Evolutionary conservation across 306 rosid genomes (phyloP).

Genomic region (Trichosanthes cucumerina): DNA sequence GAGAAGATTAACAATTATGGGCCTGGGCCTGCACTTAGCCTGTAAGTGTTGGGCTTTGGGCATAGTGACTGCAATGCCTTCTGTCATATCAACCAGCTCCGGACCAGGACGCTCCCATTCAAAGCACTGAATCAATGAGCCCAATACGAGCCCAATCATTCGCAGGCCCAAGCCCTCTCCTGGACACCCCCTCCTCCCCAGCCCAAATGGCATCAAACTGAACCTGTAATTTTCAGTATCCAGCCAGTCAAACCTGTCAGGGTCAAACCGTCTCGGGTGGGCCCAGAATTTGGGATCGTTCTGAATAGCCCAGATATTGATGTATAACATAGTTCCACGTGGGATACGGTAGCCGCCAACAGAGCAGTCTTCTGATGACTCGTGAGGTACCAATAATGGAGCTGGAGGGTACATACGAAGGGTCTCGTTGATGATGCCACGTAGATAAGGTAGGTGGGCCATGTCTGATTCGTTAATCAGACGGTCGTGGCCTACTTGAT

Average conservation of each 20-base stretch:
- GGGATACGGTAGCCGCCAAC: slow-evolving; percentile 23
- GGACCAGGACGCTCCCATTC: slow-evolving; percentile 13
- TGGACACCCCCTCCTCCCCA: slow-evolving; percentile 15
- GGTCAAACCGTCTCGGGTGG: slow-evolving; percentile 19
- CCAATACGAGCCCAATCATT: slow-evolving; percentile 3
- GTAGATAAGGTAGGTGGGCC: slow-evolving; percentile 10
- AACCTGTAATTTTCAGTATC: slow-evolving; percentile 7
- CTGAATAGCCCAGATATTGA: slow-evolving; percentile 33
- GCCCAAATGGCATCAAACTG: slow-evolving; percentile 17
- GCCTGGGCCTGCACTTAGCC: slow-evolving; percentile 2
- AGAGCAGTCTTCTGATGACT: slow-evolving; percentile 22
- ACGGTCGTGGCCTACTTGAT: slow-evolving; percentile 3
- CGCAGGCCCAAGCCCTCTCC: slow-evolving; percentile 12
- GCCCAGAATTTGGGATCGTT: slow-evolving; percentile 23
- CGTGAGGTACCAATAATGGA: slow-evolving; percentile 22
- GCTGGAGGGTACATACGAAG: slow-evolving; percentile 24
- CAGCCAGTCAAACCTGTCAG: slow-evolving; percentile 16
- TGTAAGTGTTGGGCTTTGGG: slow-evolving; percentile 1
- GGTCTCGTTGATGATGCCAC: slow-evolving; percentile 23
- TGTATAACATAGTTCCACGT: slow-evolving; percentile 30
- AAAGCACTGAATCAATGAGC: slow-evolving; percentile 14
- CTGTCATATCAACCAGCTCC: slow-evolving; percentile 10
- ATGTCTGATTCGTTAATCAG: slow-evolving; percentile 26
- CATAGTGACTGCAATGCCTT: neutral
- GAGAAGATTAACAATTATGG: neutral